These are phyloP conservation scores for Claviceps pusilla DNA, from an alignment of 2,329 filamentous ascomycete species.

Conservation along the genomic window DNA sequence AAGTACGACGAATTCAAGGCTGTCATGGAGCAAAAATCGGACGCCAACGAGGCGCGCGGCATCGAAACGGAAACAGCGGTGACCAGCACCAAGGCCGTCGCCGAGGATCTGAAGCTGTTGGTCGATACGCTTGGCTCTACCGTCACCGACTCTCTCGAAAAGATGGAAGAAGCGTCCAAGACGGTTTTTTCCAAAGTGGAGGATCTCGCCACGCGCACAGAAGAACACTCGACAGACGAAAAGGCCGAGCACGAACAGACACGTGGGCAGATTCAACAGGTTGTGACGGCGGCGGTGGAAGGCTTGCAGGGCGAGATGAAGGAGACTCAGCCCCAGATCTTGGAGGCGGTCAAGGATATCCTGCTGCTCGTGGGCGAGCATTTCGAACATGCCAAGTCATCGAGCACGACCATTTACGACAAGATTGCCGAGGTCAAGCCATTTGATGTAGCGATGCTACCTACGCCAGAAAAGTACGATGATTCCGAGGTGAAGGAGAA, in stretches of 20 bases:
- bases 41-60: constrained; percentile 58
- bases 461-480: constrained; percentile 38
- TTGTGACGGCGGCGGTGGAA: constrained; percentile 51
- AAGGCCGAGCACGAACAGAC: constrained; percentile 73
- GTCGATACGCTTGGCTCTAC: constrained; percentile 72
- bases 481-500: constrained; percentile 19
- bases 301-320: constrained; percentile 63
- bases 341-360: constrained; percentile 77
- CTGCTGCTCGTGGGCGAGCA: constrained; percentile 69
- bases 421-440: constrained; percentile 48
- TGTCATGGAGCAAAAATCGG: constrained; percentile 57
- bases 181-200: constrained; percentile 75
- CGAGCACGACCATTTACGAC: constrained; percentile 38
- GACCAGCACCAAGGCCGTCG: constrained; percentile 58
- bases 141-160: constrained; percentile 70
- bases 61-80: constrained; percentile 59
- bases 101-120: constrained; percentile 74
- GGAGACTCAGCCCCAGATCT: constrained; percentile 77
- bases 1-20: constrained; percentile 82
- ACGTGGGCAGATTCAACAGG: constrained; percentile 63
- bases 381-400: constrained; percentile 70
- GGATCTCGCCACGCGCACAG: constrained; percentile 58
- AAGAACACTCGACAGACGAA: constrained; percentile 57
- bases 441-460: constrained; percentile 42
- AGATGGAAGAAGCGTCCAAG: constrained; percentile 74